Conservation (phyloP, 1,139 yeast species). For the Candida tetrigidarum region DNA sequence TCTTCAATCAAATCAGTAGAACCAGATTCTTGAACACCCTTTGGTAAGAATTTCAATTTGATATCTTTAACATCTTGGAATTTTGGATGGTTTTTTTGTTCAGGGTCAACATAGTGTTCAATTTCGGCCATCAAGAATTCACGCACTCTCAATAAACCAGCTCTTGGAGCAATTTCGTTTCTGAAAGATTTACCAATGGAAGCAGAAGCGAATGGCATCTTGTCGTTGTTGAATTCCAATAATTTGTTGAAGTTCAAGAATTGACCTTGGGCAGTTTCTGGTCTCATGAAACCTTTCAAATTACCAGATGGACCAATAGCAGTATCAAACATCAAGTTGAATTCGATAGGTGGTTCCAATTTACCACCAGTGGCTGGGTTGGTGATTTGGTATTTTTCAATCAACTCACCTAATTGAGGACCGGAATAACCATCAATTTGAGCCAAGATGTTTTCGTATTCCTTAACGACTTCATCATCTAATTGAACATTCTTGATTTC, state of each 20-base stretch:
- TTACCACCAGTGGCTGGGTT: constrained; percentile 91
- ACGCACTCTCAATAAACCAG: constrained; percentile 96
- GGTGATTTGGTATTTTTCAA: constrained; percentile 76
- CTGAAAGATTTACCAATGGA: constrained; percentile 98
- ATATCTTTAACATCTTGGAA: constrained; percentile 78
- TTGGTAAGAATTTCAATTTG: constrained; percentile 79
- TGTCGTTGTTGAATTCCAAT: constrained; percentile 92
- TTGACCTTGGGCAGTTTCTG: constrained; percentile 99
- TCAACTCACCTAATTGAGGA: constrained; percentile 86
- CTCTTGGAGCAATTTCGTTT: constrained; percentile 98
- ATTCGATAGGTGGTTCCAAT: constrained; percentile 89
- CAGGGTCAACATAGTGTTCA: constrained; percentile 97
- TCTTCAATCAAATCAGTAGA: constrained; percentile 65
- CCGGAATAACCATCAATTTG: constrained; percentile 97
- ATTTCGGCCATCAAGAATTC: constrained; percentile 99
- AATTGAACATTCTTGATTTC: constrained; percentile 88
- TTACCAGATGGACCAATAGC: constrained; percentile 99
- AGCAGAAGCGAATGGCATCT: constrained; percentile 99
- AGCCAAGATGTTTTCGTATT: constrained; percentile 86
- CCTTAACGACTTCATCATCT: constrained; percentile 76
- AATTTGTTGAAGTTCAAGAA: constrained; percentile 93
- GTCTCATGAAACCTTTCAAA: constrained; percentile 93
- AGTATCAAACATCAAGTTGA: constrained; percentile 98
- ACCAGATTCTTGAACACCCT: constrained; percentile 86
- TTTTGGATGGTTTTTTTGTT: constrained; percentile 78